A percentile compares a stretch with the other conserved stretches of the same genome.
Evolutionary conservation across 2,329 filamentous ascomycete species (phyloP).

Genomic region (Cladophialophora immunda): DNA sequence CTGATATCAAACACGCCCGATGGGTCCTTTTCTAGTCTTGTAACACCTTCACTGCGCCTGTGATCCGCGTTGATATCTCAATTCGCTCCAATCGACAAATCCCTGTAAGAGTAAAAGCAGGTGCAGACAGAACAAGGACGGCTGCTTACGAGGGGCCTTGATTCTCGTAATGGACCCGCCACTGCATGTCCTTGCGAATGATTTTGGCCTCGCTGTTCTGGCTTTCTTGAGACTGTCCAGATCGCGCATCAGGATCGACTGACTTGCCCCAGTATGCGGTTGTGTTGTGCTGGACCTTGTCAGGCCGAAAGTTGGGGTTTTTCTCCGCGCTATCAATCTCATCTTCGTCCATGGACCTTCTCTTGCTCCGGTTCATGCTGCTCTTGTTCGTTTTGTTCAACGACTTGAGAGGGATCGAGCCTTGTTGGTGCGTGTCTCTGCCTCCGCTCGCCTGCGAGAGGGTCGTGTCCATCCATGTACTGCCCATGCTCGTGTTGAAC

Average conservation of each 20-base stretch:
- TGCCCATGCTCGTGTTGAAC: conserved; percentile 25
- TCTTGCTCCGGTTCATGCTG: conserved; percentile 16
- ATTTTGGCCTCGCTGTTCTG: conserved; percentile 28
- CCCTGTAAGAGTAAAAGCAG: neutral
- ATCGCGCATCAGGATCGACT: conserved; percentile 21
- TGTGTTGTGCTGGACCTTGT: conserved; percentile 10
- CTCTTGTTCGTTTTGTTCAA: conserved; percentile 10
- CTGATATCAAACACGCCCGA: neutral
- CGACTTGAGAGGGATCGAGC: neutral
- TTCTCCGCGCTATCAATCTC: conserved; percentile 9
- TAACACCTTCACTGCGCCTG: neutral
- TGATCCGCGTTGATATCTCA: neutral
- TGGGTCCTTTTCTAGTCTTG: neutral
- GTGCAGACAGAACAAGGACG: neutral
- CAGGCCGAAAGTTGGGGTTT: conserved; percentile 3
- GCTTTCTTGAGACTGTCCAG: conserved; percentile 26
- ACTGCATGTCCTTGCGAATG: conserved; percentile 27
- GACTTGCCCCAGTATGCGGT: conserved; percentile 2
- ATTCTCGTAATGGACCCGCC: conserved; percentile 24
- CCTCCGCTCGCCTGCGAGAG: conserved; percentile 14
- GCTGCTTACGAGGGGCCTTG: neutral
- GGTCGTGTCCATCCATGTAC: conserved; percentile 22
- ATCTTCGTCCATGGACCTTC: conserved; percentile 12
- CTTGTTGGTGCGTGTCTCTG: neutral
- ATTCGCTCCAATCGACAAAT: neutral